Base-by-base conservation (phyloP, 2,329 filamentous ascomycete genomes). In the Coniochaeta ligniaria region DNA sequence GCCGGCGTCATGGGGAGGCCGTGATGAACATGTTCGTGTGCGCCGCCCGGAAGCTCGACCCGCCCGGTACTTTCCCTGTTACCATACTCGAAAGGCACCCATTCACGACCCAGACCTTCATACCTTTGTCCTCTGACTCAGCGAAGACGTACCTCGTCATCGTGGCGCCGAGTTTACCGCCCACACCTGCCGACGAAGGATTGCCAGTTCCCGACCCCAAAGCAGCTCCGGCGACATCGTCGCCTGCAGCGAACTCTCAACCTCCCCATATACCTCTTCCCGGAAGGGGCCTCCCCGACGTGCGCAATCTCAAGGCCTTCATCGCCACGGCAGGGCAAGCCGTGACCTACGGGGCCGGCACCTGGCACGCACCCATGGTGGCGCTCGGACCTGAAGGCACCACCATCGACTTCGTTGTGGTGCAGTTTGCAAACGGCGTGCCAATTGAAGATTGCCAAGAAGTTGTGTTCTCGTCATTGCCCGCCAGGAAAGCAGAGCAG, bases 321-420 rank as follows among this genome's bases (percentile, higher is more conserved):
- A 76, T 96, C 60, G 93, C 91, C 1, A 84, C 81, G 57, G 87
- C 86, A 2, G 81, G 83, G 26, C 92, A 96, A 76, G 93, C 92
- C 12, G 91, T 99, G 16, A 97, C 92, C 2, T 99, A 98, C 73
- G 92, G 84, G 1, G 87, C 90, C 1, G 95, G 92, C 6, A 97
- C 92, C 59, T 99, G 94, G 85, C 95, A 99, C 78, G 92, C 94
- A 63, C 95, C 95, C 0, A 98, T 99, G 94, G 90, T 92, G 16
- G 92, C 91, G 17, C 74, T 98, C 57, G 56, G 56, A 93, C 0
- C 64, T 71, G 2, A 60, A 68, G 2, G 79, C 75, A 75, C 77
- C 28, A 80, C 86, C 22, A 79, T 97, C 56, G 91, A 95, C 71
- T 98, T 97, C 73, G 84, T 96, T 6, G 94, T 98, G 1, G 84